A percentile compares a stretch with the other conserved stretches of the same genome.
These are phyloP conservation scores for Dactylella cylindrospora DNA, from an alignment of 2,329 filamentous ascomycete species.

Conservation along the genomic window DNA sequence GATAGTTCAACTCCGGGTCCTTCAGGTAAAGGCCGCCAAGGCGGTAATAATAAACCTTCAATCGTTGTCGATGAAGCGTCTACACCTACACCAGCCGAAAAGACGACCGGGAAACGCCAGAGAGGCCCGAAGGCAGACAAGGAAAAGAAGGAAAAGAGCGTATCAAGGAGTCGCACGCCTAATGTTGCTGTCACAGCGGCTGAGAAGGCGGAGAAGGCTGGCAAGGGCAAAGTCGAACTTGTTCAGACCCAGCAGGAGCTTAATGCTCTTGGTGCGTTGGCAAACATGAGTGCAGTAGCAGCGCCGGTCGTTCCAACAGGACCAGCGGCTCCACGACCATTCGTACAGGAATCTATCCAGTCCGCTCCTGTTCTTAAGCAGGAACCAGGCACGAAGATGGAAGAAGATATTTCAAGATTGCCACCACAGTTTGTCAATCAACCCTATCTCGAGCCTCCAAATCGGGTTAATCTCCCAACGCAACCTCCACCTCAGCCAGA, in stretches of 20 bases:
- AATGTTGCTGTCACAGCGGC: constrained; percentile 18
- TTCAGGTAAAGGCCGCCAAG: constrained; percentile 15
- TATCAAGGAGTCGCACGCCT: constrained; percentile 27
- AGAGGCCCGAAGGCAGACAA: constrained; percentile 42
- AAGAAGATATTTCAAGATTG: constrained; percentile 23
- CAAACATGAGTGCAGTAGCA: constrained; percentile 34
- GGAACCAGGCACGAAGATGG: constrained; percentile 30
- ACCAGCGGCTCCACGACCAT: constrained; percentile 2
- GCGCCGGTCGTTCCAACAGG: background rate
- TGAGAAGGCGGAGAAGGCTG: constrained; percentile 23
- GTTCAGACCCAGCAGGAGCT: constrained; percentile 30
- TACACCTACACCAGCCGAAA: constrained; percentile 31
- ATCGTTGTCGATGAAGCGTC: constrained; percentile 36
- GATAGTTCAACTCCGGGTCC: constrained; percentile 34
- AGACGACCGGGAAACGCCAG: constrained; percentile 30
- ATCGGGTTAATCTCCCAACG: constrained; percentile 27
- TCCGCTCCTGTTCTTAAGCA: constrained; percentile 25
- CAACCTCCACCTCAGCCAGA: constrained; percentile 34
- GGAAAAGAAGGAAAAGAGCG: constrained; percentile 47
- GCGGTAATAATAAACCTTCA: constrained; percentile 12
- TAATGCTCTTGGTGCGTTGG: constrained; percentile 42
- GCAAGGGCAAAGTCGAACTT: constrained; percentile 30
- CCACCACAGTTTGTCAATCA: constrained; percentile 22
- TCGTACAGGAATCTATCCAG: constrained; percentile 29
- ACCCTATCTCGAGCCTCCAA: constrained; percentile 28